phyloP scores from a whole-genome alignment of 495 filamentous ascomycete species.

The Melanomma pulvis-pyrius region DNA sequence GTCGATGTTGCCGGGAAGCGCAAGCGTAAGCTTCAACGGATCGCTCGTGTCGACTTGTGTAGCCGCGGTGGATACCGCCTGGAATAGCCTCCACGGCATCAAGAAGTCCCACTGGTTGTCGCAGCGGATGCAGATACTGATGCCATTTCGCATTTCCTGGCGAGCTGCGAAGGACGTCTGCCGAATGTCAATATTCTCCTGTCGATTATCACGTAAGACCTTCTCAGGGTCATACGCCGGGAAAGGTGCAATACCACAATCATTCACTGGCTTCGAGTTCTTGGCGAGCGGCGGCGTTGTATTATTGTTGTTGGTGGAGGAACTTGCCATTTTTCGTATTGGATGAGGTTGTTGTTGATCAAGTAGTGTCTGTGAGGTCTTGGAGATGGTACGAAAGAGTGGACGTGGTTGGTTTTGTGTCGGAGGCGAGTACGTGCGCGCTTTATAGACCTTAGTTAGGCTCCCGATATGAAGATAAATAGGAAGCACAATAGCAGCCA shows the following conservation, averaged over 20 bases:
- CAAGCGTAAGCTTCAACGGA: neutral
- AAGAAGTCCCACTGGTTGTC: neutral
- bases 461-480: no score
- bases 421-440: no score
- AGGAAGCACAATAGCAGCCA: no score
- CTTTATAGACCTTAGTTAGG: no score
- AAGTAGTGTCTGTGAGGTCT: no score
- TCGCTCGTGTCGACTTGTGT: neutral
- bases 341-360: no score
- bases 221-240: neutral
- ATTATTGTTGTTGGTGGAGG: neutral
- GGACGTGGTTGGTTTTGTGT: no score
- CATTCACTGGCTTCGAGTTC: no score
- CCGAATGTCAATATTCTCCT: neutral
- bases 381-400: no score
- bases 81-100: neutral
- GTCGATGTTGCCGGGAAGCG: neutral
- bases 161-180: neutral
- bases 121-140: neutral
- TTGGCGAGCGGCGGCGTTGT: no score
- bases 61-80: neutral
- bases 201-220: neutral
- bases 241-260: neutral
- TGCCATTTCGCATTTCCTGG: neutral
- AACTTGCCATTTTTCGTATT: neutral